phyloP scores from a whole-genome alignment of 192 early-diverging fungal species.

The Coemansia sp. region DNA sequence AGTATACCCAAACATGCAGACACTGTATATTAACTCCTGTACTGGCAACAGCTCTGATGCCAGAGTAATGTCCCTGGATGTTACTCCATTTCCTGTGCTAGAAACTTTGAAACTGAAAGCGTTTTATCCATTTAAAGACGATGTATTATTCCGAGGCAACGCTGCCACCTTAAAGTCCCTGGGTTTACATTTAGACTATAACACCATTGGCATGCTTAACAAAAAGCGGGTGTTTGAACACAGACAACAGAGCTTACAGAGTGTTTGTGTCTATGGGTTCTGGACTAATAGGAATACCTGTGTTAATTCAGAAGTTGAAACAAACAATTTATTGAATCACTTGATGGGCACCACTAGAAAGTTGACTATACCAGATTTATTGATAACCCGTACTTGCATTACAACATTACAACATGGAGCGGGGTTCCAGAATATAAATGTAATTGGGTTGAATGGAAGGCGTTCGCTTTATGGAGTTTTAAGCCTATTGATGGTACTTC shows the following conservation, averaged over 20 bases:
- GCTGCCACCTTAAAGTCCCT: neutral
- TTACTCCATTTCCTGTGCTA: conserved; percentile 4
- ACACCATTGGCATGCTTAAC: neutral
- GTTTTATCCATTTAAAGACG: conserved; percentile 10
- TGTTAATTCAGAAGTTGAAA: neutral
- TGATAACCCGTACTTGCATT: neutral
- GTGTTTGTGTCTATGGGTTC: neutral
- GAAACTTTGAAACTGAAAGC: neutral
- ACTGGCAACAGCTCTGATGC: too few species aligned
- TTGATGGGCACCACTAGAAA: neutral
- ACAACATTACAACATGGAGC: neutral
- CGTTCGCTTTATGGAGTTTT: neutral
- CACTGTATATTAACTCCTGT: neutral
- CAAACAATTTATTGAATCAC: neutral
- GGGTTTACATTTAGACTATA: neutral
- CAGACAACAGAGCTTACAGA: neutral
- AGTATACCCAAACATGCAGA: conserved; percentile 7
- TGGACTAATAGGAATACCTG: neutral
- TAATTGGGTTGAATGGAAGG: neutral
- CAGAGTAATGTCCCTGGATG: neutral
- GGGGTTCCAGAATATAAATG: neutral
- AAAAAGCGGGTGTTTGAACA: neutral
- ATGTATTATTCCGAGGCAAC: neutral
- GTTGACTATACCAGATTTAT: neutral
- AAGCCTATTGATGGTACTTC: neutral